Evolutionary conservation across 768 basidiomycete genomes (phyloP), one percentile per base, ranked within the genome.

Genomic region (Trametes cubensis): DNA sequence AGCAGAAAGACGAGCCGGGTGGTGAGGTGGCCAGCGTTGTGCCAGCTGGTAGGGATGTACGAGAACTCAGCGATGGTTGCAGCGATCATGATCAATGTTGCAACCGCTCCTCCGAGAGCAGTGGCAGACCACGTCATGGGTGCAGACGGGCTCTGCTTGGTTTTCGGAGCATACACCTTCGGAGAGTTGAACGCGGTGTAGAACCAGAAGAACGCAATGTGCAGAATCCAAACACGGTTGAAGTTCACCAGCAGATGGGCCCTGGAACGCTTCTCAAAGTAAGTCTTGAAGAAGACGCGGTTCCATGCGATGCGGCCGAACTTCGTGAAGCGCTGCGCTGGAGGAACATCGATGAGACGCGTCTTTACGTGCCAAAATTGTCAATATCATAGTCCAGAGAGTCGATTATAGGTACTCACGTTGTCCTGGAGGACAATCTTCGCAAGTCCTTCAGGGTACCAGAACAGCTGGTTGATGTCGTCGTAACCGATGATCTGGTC

Each of bases 101-200:
- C 87, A 56, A 98, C 94, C 10, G 90, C 93, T 55, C 97, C 97
- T 55, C 97, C 97, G n/a, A 99, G 83, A 17, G 94, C 97, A 15
- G 89, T 87, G 39, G 94, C 94, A 23, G 94, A 94, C 94, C 94
- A 98, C 3, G 88, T 88, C 94, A 98, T 95, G 13, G 91, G 85
- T 4, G 91, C 80, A 18, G 91, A 90, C 1, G 95, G 94, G 51
- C 71, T 74, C 30, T 82, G 79, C 70, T 85, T 83, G 66, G 85
- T 79, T 49, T 76, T 78, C 13, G 90, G 89, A 1, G 91, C 87
- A 72, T 98, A 99, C 63, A 98, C 88, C 67, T 83, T 87, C 8
- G 95, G 95, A 0, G 95, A 92, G 78, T 98, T 95, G 83, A 88
- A 97, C n/a, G 97, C 87, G 10, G 96, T 98, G 78, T 94, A 98